A percentile compares a stretch with the other conserved stretches of the same genome.
These are phyloP conservation scores for Tephrocybe rancida DNA, from an alignment of 768 basidiomycete genomes.

Conservation along the genomic window DNA sequence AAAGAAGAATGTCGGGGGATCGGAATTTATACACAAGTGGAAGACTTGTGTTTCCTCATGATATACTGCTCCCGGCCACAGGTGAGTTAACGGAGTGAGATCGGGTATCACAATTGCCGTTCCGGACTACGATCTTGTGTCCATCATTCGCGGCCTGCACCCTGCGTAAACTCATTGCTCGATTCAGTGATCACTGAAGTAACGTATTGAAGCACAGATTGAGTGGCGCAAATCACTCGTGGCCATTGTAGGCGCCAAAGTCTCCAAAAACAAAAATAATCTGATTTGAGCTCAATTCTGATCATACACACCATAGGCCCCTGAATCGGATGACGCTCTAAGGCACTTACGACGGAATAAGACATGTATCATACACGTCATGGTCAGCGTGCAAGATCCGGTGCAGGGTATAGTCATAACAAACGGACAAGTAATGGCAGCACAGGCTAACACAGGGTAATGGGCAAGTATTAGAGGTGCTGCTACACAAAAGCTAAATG, in stretches of 20 bases:
- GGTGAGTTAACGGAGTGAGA: not conserved
- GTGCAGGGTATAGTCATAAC: conserved; percentile 12
- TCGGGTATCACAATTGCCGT: conserved; percentile 14
- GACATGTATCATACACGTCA: not conserved
- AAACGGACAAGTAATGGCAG: too few relatives aligned
- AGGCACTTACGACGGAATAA: too few relatives aligned
- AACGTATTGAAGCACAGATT: too few relatives aligned
- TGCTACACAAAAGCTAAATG: conserved; percentile 21
- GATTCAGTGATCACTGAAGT: too few relatives aligned
- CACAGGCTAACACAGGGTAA: conserved; percentile 5
- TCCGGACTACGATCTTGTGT: not conserved
- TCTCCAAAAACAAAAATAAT: too few relatives aligned
- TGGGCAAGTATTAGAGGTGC: conserved; percentile 15
- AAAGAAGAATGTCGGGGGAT: not conserved
- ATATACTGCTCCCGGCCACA: conserved; percentile 6
- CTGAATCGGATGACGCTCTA: too few relatives aligned
- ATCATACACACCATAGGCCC: too few relatives aligned
- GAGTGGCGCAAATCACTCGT: too few relatives aligned
- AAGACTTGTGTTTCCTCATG: conserved; percentile 14
- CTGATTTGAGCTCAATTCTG: too few relatives aligned
- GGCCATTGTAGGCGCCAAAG: too few relatives aligned
- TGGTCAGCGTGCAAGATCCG: not conserved
- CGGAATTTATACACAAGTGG: conserved; percentile 16
- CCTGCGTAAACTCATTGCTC: too few relatives aligned
- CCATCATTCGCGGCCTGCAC: not conserved